phyloP scores from a whole-genome alignment of 805 yeast species.

The Hanseniaspora lindneri region DNA sequence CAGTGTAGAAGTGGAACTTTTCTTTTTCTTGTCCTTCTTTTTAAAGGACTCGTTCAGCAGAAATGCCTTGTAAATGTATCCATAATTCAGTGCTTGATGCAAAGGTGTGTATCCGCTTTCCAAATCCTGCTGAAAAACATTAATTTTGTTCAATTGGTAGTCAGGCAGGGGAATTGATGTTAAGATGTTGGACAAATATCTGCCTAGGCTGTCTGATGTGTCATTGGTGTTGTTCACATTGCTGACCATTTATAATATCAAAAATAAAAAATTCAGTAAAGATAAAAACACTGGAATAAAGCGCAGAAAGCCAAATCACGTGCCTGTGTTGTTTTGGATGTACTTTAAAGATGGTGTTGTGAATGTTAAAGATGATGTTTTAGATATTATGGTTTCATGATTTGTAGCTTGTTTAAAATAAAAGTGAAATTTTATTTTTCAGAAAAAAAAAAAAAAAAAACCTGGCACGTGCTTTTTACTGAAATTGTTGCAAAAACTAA shows the following conservation, averaged over 20 bases:
- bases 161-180: slow-evolving; percentile 23
- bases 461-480: no score
- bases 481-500: no score
- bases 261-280: not conserved
- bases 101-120: slow-evolving; percentile 78
- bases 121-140: slow-evolving; percentile 40
- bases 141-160: slow-evolving; percentile 25
- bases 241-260: slow-evolving; percentile 17
- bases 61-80: slow-evolving; percentile 27
- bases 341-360: no score
- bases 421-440: no score
- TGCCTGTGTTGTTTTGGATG: no score
- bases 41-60: slow-evolving; percentile 25
- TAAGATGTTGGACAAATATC: slow-evolving; percentile 30
- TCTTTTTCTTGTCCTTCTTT: slow-evolving; percentile 1
- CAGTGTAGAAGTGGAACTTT: slow-evolving; percentile 17
- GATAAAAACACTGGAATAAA: not conserved
- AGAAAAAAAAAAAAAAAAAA: no score
- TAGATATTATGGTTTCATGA: no score
- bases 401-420: no score
- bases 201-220: slow-evolving; percentile 56
- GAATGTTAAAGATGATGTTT: no score
- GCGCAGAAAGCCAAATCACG: no score
- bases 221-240: slow-evolving; percentile 14
- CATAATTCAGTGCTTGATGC: slow-evolving; percentile 43